phyloP scores from a whole-genome alignment of 257 asterid genomes.

The Haberlea rhodopensis region DNA sequence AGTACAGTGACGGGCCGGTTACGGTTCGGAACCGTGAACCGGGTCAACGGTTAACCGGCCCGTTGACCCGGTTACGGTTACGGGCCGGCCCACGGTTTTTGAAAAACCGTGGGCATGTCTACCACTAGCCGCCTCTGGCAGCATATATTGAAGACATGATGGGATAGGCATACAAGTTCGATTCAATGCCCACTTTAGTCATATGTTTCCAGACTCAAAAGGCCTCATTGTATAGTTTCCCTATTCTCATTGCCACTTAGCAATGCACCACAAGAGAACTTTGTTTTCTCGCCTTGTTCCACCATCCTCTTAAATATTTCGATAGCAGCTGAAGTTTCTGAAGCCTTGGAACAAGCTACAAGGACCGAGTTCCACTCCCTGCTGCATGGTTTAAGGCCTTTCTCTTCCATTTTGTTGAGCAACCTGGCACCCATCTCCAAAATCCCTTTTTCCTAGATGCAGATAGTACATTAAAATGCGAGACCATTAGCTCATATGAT shows the following conservation, averaged over 20 bases:
- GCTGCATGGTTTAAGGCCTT: conserved; percentile 79
- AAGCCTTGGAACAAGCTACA: conserved; percentile 82
- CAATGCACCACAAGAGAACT: conserved; percentile 83
- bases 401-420: conserved; percentile 88
- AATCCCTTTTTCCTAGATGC: conserved; percentile 82
- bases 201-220: conserved; percentile 86
- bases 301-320: conserved; percentile 89
- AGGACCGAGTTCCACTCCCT: conserved; percentile 94
- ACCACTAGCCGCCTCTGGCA: too few species aligned
- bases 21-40: too few species aligned
- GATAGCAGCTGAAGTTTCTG: conserved; percentile 81
- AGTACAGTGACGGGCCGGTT: too few species aligned
- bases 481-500: conserved; percentile 72
- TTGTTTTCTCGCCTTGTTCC: conserved; percentile 68
- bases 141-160: conserved; percentile 84
- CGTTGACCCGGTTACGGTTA: too few species aligned
- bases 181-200: conserved; percentile 60
- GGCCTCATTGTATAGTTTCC: conserved; percentile 82
- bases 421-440: conserved; percentile 90
- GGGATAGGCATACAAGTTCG: conserved; percentile 80
- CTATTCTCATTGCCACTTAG: conserved; percentile 94
- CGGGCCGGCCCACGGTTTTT: too few species aligned
- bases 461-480: conserved; percentile 70
- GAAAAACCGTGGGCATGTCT: too few species aligned
- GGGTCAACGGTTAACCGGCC: too few species aligned